Evolutionary conservation across 1,139 yeast species (phyloP), one percentile per base, ranked within the genome.

Genomic region (Hyphopichia wangnamkhiaoensis): DNA sequence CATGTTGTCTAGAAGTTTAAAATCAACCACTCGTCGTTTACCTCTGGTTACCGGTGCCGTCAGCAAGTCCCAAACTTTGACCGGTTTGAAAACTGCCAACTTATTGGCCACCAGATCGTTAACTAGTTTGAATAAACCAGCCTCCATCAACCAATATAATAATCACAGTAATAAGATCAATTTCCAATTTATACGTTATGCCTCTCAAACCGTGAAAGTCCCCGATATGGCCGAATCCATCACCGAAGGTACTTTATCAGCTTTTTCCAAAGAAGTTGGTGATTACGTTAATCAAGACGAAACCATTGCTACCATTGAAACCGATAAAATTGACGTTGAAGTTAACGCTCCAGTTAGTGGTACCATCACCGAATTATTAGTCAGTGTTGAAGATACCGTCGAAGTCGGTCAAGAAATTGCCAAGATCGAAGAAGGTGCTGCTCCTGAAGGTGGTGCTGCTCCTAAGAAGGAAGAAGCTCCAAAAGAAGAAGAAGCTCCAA

Each of bases 141-240:
- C n/a, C n/a, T n/a, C n/a, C 33, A 12, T 15, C 21, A 14, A 18
- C 36, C 23, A 38, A 27, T 30, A 34, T 41, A 34, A 28, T 25
- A 40, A 27, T 19, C 42, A 53, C 49, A 54, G 49, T 43, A 29
- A 44, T 14, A 14, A 10, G 9, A 19, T 16, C 32, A 27, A 15
- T 41, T 20, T 28, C 34, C 9, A 27, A 15, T 56, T 60, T 44
- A 52, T 49, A 49, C 67, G 79, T 59, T 68, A 62, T 41, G 76
- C 74, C 32, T 68, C 76, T 14, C 63, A 62, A 37, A 55, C 73
- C 40, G 95, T 93, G 42, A 88, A 90, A 66, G 98, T 93, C 28
- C 99, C 99, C 38, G 95, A 89, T 52, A 90, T 93, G 97, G 98
- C 98, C 37, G 99, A 93, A 69, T 91, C 98, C 39, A 85, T 93